phyloP scores from a whole-genome alignment of 495 filamentous ascomycete genomes.

The Podospora conica region DNA sequence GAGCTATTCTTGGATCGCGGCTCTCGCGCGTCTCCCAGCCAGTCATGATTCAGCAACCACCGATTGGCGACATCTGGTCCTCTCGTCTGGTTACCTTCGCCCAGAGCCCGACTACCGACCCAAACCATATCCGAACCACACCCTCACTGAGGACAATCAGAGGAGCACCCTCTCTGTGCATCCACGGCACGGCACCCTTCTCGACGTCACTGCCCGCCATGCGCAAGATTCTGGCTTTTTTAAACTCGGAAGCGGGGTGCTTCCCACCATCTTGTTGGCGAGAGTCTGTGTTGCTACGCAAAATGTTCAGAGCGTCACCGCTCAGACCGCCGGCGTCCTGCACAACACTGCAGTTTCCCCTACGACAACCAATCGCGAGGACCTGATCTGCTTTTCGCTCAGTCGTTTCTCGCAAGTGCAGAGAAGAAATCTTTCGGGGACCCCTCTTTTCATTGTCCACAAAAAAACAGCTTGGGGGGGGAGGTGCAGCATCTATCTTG shows the following conservation, averaged over 20 bases:
- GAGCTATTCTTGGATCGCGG: constrained; percentile 11
- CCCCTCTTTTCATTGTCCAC: background rate
- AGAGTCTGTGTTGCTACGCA: background rate
- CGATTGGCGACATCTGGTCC: constrained; percentile 6
- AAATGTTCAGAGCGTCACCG: constrained; percentile 2
- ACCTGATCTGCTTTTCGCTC: background rate
- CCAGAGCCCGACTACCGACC: constrained; percentile 8
- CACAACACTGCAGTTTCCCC: constrained; percentile 1
- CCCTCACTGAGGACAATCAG: background rate
- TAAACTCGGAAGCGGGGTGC: background rate
- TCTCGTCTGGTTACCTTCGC: background rate
- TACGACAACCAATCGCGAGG: background rate
- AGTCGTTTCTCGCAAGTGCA: background rate
- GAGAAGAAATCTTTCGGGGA: background rate
- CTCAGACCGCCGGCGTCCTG: constrained; percentile 1
- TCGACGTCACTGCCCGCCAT: background rate
- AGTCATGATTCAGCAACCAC: constrained; percentile 3
- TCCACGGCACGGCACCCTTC: background rate
- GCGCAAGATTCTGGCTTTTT: background rate
- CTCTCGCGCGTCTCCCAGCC: background rate
- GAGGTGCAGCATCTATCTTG: background rate
- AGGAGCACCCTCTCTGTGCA: background rate
- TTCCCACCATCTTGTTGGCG: background rate
- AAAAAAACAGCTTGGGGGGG: background rate
- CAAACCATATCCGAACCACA: background rate